These are phyloP conservation scores for Teratosphaeria viscida DNA, from an alignment of 2,329 filamentous ascomycete species.

Conservation along the genomic window DNA sequence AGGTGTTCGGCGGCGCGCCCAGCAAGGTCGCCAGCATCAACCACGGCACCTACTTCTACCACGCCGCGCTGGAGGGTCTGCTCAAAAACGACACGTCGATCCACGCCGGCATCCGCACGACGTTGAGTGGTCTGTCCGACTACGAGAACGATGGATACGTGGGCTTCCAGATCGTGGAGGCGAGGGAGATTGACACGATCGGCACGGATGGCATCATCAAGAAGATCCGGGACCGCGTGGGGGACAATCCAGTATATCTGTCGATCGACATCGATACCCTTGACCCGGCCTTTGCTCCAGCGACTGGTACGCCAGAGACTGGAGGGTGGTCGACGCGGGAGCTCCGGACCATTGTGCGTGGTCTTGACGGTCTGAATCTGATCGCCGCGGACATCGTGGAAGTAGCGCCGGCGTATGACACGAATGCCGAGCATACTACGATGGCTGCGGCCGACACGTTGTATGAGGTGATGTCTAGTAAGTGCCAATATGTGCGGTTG, in stretches of 20 bases:
- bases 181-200: constrained; percentile 58
- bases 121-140: constrained; percentile 65
- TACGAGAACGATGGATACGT: constrained; percentile 81
- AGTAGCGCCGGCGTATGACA: constrained; percentile 63
- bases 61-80: constrained; percentile 67
- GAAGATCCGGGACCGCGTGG: constrained; percentile 65
- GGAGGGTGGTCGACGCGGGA: constrained; percentile 67
- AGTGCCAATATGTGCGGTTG: constrained; percentile 8
- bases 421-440: constrained; percentile 62
- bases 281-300: constrained; percentile 71
- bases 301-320: constrained; percentile 65
- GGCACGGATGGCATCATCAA: constrained; percentile 62
- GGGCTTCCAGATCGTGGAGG: constrained; percentile 74
- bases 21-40: constrained; percentile 68
- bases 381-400: constrained; percentile 64
- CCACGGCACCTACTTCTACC: constrained; percentile 80
- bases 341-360: constrained; percentile 59
- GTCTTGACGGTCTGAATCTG: constrained; percentile 54
- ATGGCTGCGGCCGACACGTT: constrained; percentile 61
- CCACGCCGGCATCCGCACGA: constrained; percentile 78
- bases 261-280: constrained; percentile 82
- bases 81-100: constrained; percentile 76
- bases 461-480: constrained; percentile 61
- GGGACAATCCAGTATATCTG: constrained; percentile 65
- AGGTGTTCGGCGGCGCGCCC: constrained; percentile 76